Percentiles rank a stretch among this genome's conserved stretches.
Evolutionary conservation across 2,329 filamentous ascomycete species (phyloP).

Genomic region (Diaporthe australafricana): DNA sequence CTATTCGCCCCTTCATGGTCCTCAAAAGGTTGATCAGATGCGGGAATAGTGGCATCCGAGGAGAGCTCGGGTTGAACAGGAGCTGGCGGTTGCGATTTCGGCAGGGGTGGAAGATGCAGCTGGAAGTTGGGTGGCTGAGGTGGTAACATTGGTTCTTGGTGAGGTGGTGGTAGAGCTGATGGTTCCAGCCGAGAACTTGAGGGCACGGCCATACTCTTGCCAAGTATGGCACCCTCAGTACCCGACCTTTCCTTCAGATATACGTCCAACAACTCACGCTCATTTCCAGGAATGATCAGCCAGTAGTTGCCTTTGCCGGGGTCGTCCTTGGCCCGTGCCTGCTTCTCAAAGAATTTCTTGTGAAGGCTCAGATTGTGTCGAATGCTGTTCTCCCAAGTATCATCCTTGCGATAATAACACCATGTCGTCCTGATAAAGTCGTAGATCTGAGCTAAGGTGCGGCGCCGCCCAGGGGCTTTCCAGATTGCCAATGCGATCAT

Average conservation of each 20-base stretch:
- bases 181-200: slow-evolving; percentile 64
- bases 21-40: slow-evolving; percentile 69
- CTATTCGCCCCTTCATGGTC: slow-evolving; percentile 56
- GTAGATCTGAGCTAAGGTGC: slow-evolving; percentile 96
- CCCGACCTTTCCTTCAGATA: slow-evolving; percentile 84
- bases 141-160: slow-evolving; percentile 38
- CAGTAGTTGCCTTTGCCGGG: slow-evolving; percentile 98
- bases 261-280: slow-evolving; percentile 65
- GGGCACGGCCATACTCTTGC: slow-evolving; percentile 70
- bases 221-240: slow-evolving; percentile 51
- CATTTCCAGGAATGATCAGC: slow-evolving; percentile 91
- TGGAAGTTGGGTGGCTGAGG: slow-evolving; percentile 37
- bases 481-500: slow-evolving; percentile 98
- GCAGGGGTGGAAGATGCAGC: slow-evolving; percentile 53
- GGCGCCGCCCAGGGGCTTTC: slow-evolving; percentile 81
- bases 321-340: slow-evolving; percentile 95
- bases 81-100: slow-evolving; percentile 55
- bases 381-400: slow-evolving; percentile 99
- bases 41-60: slow-evolving; percentile 81
- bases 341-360: slow-evolving; percentile 90
- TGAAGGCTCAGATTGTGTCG: slow-evolving; percentile 97
- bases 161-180: slow-evolving; percentile 51
- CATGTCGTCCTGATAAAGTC: slow-evolving; percentile 99
- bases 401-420: slow-evolving; percentile 84
- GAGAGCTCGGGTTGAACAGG: slow-evolving; percentile 67